Base-by-base conservation (phyloP, 2,329 filamentous ascomycete species). In the Colletotrichum sp. region DNA sequence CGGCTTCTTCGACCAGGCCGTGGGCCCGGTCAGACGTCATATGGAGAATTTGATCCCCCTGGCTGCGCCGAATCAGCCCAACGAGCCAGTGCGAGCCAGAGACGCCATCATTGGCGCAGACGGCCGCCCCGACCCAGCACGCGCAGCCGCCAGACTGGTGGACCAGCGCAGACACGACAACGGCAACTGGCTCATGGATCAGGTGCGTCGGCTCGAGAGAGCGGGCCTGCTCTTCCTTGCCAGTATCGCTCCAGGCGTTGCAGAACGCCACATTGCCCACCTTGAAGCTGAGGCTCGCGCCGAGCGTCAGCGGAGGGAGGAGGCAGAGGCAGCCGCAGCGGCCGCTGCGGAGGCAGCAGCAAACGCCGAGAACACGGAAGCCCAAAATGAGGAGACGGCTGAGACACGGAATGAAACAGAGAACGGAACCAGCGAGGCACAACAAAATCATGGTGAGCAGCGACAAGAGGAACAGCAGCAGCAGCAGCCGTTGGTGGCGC, bases 191-290 rank as follows among this genome's bases (percentile, higher is more conserved):
- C 79, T 91, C 7, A 80, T 88, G 76, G 83, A 88, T 67, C 89
- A 90, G 72, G 82, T 90, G 7, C 86, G 91, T 72, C 85, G 90
- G 13, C 80, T 91, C 8, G 92, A 94, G 82, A 88, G 92, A 77
- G 90, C 91, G 21, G 87, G 90, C 0, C 87, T 93, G 18, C 85
- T 94, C 28, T 93, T 94, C 79, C 84, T 94, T 26, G 92, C 92
- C 24, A 94, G 92, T 80, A 89, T 94, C 76, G 91, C 92, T 3
- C 92, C 92, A 1, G 92, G 92, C 12, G 88, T 94, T 28, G 92
- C 92, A 1, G 92, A 94, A 83, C 86, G 91, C 65, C 92, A 94
- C 77, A 93, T 94, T 76, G 90, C 89, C 28, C 87, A 90, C 60
- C 82, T 92, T 4, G 90, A 92, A 79, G 89, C 88, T 6, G 88